phyloP scores from a whole-genome alignment of 352 stramenopile species.

The Nothophytophthora sp. region DNA sequence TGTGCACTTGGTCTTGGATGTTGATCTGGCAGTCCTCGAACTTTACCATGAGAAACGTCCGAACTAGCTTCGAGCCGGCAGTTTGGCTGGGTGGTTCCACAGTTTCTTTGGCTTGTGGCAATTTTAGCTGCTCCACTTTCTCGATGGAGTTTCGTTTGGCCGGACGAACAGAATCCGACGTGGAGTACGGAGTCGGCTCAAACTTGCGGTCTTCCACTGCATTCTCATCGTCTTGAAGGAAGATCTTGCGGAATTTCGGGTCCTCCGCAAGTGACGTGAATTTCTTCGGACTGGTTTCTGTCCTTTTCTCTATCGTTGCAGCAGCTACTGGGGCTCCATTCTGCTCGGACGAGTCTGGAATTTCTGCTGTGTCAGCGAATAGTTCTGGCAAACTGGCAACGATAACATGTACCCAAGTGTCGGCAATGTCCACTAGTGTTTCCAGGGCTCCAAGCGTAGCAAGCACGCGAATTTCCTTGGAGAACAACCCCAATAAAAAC shows the following conservation, averaged over 20 bases:
- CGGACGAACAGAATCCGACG: constrained; percentile 26
- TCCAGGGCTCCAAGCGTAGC: constrained; percentile 63
- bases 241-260: constrained; percentile 69
- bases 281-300: constrained; percentile 54
- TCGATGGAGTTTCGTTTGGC: constrained; percentile 9
- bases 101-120: constrained; percentile 7
- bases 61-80: constrained; percentile 23
- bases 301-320: neutral
- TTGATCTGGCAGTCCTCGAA: constrained; percentile 83
- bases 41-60: constrained; percentile 68
- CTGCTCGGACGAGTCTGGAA: constrained; percentile 8
- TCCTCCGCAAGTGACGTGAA: constrained; percentile 69
- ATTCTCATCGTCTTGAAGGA: constrained; percentile 29
- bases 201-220: constrained; percentile 7
- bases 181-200: constrained; percentile 29
- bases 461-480: constrained; percentile 57
- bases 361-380: constrained; percentile 14
- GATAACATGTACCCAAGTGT: constrained; percentile 64
- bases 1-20: constrained; percentile 66
- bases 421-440: constrained; percentile 61
- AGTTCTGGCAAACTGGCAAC: constrained; percentile 48
- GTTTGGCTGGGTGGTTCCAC: neutral
- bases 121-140: constrained; percentile 6
- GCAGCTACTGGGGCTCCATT: constrained; percentile 2
- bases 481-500: constrained; percentile 60